Percentiles rank a stretch among this genome's conserved stretches.
These are phyloP conservation scores for Phytopythium boreale DNA, from an alignment of 352 stramenopile genomes.

Conservation along the genomic window DNA sequence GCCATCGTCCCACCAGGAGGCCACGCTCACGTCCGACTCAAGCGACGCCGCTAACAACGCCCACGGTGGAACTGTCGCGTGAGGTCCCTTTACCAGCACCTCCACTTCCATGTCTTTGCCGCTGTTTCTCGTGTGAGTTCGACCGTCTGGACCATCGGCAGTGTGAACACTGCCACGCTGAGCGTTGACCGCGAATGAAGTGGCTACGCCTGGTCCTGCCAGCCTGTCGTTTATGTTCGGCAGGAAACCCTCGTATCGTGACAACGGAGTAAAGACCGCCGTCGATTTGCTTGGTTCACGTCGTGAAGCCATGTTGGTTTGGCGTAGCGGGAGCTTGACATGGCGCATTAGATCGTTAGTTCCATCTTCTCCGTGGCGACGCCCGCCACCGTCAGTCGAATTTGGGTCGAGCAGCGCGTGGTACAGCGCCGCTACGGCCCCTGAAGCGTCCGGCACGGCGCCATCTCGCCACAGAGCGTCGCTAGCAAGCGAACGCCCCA, in stretches of 20 bases:
- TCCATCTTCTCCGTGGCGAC: not conserved
- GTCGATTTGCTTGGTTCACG: not conserved
- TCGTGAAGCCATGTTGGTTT: not conserved
- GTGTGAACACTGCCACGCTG: not conserved
- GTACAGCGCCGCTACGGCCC: conserved; percentile 32
- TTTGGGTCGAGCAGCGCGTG: conserved; percentile 41
- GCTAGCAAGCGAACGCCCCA: conserved; percentile 42
- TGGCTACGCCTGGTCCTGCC: not conserved
- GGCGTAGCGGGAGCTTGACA: not conserved
- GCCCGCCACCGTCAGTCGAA: not conserved
- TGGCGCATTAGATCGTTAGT: not conserved
- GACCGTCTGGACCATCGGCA: not conserved
- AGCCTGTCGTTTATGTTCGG: not conserved
- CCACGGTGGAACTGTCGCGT: conserved; percentile 59
- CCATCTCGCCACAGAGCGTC: conserved; percentile 36
- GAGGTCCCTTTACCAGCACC: conserved; percentile 58
- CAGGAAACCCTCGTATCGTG: not conserved
- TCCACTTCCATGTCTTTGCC: conserved; percentile 22
- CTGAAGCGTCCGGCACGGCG: conserved; percentile 18
- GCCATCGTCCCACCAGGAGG: conserved; percentile 74
- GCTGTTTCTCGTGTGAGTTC: not conserved
- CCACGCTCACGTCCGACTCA: conserved; percentile 66
- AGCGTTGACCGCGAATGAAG: not conserved
- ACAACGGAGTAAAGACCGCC: not conserved
- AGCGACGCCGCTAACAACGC: conserved; percentile 50